Evolutionary conservation across 1,284 basidiomycete species (phyloP), one percentile per base, ranked within the genome.

Genomic region (Ganoderma lingzhi): DNA sequence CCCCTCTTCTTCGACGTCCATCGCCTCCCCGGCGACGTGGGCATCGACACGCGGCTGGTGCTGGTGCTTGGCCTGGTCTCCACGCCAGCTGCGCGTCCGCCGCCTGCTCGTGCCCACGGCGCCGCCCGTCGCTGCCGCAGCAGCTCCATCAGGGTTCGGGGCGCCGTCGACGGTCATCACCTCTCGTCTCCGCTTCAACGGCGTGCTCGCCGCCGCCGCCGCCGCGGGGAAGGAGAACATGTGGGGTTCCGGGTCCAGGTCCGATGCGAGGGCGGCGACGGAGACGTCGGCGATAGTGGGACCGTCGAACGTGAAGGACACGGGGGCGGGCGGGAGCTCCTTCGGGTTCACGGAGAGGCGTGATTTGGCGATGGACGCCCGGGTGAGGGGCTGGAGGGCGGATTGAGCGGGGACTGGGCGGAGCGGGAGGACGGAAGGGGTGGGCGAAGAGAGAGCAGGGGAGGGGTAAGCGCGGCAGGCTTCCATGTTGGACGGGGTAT

Each of bases 1-100:
- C 19, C 80, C 80, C 19, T 82, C 81, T 66, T 83, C 81, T 55
- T 82, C 82, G 17, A 82, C 76, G 35, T 82, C 82, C 82, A 82
- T 83, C 66, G 76, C 78, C 10, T 81, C 80, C n/a, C 42, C 62
- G 65, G 30, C 37, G 62, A 67, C 72, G 63, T 45, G 23, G 23
- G 23, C 23, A 23, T 23, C 23, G 23, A 23, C 23, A 23, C 23
- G 23, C 23, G 23, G 44, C 6, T 45, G 44, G 2, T 63, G 66
- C 39, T 61, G 61, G 8, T 65, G 76, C 44, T 76, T 74, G 58
- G 78, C 71, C 42, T 62, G 70, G 6, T 65, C 67, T 32, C 71
- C 76, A 23, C 76, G 75, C 70, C 73, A 66, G 69, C 77, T 75
- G 64, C 76, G 76, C 51, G 75, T 77, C 41, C 79, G 72, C 53